These are phyloP conservation scores for Tetrahymena malaccensis DNA, from an alignment of 73 alveolate species.

Conservation along the genomic window DNA sequence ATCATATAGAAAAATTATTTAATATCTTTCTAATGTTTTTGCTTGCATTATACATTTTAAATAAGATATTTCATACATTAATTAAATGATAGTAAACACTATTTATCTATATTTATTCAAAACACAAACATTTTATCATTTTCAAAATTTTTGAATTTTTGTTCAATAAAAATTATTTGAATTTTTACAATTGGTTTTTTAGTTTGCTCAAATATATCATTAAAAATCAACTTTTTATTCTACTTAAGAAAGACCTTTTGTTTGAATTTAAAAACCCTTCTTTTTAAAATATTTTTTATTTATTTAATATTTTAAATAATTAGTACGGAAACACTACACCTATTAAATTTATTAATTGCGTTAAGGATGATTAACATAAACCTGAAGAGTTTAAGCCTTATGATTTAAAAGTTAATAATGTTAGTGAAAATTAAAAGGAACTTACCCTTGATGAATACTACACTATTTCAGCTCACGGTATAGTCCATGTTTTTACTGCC, in stretches of 20 bases:
- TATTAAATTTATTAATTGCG: constrained; percentile 77
- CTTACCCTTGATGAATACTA: constrained; percentile 50
- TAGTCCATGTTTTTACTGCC: constrained; percentile 83
- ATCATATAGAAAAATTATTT: background rate
- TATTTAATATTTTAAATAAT: constrained; percentile 25
- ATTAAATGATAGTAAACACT: too few relatives aligned
- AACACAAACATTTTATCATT: background rate
- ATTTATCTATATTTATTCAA: too few relatives aligned
- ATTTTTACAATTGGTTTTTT: background rate
- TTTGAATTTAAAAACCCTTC: too few relatives aligned
- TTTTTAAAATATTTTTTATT: background rate
- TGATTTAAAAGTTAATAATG: constrained; percentile 68
- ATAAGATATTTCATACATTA: background rate
- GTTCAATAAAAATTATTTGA: background rate
- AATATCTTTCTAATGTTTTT: background rate
- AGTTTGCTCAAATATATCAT: background rate
- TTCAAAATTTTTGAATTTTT: background rate
- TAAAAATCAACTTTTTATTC: background rate
- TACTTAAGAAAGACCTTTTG: too few relatives aligned
- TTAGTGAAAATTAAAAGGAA: constrained; percentile 67
- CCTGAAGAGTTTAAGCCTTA: constrained; percentile 73
- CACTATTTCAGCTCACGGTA: constrained; percentile 86
- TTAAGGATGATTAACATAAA: constrained; percentile 33
- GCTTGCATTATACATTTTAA: background rate
- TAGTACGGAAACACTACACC: constrained; percentile 88